Base-by-base conservation (phyloP, 1,284 basidiomycete genomes). In the Pterulicium gracile region DNA sequence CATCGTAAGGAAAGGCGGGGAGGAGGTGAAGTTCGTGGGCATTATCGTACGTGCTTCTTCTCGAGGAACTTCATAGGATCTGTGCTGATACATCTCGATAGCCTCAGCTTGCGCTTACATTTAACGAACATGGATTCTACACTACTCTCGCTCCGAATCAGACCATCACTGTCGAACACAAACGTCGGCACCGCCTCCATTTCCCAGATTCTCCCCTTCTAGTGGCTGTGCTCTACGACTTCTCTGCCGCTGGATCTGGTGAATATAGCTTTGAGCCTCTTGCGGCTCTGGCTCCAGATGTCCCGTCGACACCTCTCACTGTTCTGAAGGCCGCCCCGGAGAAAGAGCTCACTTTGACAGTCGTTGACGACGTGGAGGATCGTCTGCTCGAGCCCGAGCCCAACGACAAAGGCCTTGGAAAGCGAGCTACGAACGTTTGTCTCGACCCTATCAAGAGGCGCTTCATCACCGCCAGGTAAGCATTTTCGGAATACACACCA, bases 241-340 rank as follows among this genome's bases (percentile, higher is more conserved):
- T 52, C 24, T 24, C 47, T 14, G 27, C 46, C 24, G 51, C 47
- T 40, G 51, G 49, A 3, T 36, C 27, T n/a, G 51, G 51, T 4
- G 43, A 36, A 13, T 52, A 44, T 49, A 48, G 44, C 18, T 50
- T 52, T 45, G 43, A 19, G 19, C 49, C 51, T 27, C 15, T 39
- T 13, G 15, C 19, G n/a, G 19, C 7, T 13, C 15, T 39, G 5
- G n/a, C 7, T 7, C 27, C 27, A 10, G n/a, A 32, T n/a, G 7
- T 32, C 27, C 7, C 7, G 27, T 7, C 15, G 7, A 5, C 7
- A 4, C 19, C 36, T 39, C 36, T 18, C 5, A n/a, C n/a, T n/a
- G n/a, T n/a, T n/a, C n/a, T n/a, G n/a, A n/a, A n/a, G n/a, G n/a
- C n/a, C n/a, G n/a, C n/a, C n/a, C n/a, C n/a, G n/a, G n/a, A n/a